Base-by-base conservation (phyloP, 306 rosid genomes). In the Rosa lucieae region DNA sequence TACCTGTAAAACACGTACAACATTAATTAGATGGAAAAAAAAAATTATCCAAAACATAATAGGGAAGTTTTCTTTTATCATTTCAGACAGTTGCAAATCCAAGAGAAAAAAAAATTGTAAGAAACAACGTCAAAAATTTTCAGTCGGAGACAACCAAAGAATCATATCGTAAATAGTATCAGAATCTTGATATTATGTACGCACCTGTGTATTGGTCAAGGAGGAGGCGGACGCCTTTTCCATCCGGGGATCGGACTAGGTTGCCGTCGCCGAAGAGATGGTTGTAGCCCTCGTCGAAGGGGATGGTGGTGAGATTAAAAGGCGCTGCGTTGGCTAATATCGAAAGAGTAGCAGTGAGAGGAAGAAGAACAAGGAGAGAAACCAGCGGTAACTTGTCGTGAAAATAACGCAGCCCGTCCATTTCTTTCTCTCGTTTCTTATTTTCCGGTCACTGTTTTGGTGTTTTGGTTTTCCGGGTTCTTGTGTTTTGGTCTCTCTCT, bases 181-280 rank as follows among this genome's bases (percentile, higher is more conserved):
- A 23, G 66, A 59, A 59, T 59, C 67, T 4, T 23, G 12, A 23
- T n/a, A n/a, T 0, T 8, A 18, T 47, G 12, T n/a, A 23, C 65
- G 21, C 69, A 93, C 99, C 99, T 61, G 99, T 87, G 82, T 73
- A 93, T 49, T 93, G 98, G 78, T 93, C 96, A 18, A 96, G 99
- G 84, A 85, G 97, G 76, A 96, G 96, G 9, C 90, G 89, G 3
- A 88, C 99, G 47, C 88, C 97, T 79, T 83, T 76, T 8, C 97
- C 99, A 55, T 96, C 90, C 1, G 86, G 82, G 75, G 98, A 79
- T 39, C 93, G 99, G 73, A 96, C 97, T 26, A 96, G 85, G 84
- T 96, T 93, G 74, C 80, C 65, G 12, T 90, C 91, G 49, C 99
- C 99, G 76, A 93, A 96, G 66, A 96, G 92, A 21, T 84, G 89